Conservation (phyloP, 2,329 filamentous ascomycete genomes). For the Beauveria rudraprayagi region DNA sequence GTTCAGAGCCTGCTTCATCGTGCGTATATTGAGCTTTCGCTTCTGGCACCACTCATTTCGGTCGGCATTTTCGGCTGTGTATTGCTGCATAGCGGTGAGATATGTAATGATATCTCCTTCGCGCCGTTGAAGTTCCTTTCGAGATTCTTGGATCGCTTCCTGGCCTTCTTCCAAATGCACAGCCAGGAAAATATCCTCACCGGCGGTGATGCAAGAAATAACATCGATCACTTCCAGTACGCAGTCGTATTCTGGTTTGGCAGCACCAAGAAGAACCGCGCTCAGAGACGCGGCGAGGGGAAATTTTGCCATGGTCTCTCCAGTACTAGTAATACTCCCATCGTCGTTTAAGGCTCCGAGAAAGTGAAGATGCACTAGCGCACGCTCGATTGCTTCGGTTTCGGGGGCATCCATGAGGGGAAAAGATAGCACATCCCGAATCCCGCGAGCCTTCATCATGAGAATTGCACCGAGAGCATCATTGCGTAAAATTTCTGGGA, state of each 20-base stretch:
- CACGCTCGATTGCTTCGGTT: slow-evolving; percentile 69
- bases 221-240: slow-evolving; percentile 81
- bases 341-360: slow-evolving; percentile 67
- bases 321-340: slow-evolving; percentile 65
- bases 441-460: slow-evolving; percentile 87
- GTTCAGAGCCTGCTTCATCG: slow-evolving; percentile 55
- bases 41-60: slow-evolving; percentile 50
- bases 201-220: slow-evolving; percentile 55
- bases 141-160: slow-evolving; percentile 44
- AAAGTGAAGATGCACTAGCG: slow-evolving; percentile 69
- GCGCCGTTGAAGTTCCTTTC: slow-evolving; percentile 50
- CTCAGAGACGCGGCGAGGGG: slow-evolving; percentile 76
- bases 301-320: slow-evolving; percentile 70
- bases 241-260: slow-evolving; percentile 61
- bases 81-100: slow-evolving; percentile 54
- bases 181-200: slow-evolving; percentile 55
- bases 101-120: slow-evolving; percentile 60
- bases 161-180: slow-evolving; percentile 48
- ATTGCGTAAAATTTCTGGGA: slow-evolving; percentile 83
- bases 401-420: slow-evolving; percentile 79
- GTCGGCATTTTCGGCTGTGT: slow-evolving; percentile 47
- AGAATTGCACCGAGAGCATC: slow-evolving; percentile 80
- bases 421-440: slow-evolving; percentile 73
- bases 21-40: slow-evolving; percentile 48
- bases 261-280: slow-evolving; percentile 74